A percentile compares a stretch with the other conserved stretches of the same genome.
phyloP scores from a whole-genome alignment of 768 basidiomycete genomes.

The Naematelia encephala region DNA sequence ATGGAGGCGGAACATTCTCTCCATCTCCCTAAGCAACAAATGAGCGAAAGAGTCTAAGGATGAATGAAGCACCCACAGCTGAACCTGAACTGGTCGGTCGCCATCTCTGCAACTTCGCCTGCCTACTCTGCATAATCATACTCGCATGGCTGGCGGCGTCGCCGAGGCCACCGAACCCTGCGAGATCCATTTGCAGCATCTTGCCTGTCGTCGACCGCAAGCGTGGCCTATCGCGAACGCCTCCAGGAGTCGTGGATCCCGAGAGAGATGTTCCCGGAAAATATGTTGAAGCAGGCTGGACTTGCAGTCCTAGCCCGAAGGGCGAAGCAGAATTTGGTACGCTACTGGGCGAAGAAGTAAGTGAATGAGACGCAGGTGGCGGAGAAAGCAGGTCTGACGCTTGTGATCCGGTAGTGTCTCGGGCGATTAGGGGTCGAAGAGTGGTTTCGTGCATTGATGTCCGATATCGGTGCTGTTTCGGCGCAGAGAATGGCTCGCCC shows the following conservation, averaged over 20 bases:
- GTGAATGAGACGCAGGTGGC: conserved; percentile 17
- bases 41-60: background rate
- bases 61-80: conserved; percentile 3
- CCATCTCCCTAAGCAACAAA: background rate
- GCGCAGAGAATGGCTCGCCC: conserved; percentile 14
- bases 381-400: conserved; percentile 7
- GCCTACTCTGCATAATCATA: conserved; percentile 53
- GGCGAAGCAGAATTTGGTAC: conserved; percentile 1
- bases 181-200: conserved; percentile 35
- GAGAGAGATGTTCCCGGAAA: background rate
- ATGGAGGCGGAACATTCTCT: conserved; percentile 27
- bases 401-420: conserved; percentile 6
- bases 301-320: conserved; percentile 29
- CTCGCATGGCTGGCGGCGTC: conserved; percentile 49
- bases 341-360: background rate
- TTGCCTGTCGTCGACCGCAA: conserved; percentile 14
- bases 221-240: conserved; percentile 1
- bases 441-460: conserved; percentile 41
- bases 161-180: conserved; percentile 24
- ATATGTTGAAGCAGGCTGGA: conserved; percentile 15
- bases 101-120: conserved; percentile 54
- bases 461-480: conserved; percentile 30
- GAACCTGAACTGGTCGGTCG: conserved; percentile 33
- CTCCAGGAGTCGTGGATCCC: conserved; percentile 4
- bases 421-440: conserved; percentile 14